phyloP scores from a whole-genome alignment of 345 rosid species.

The Melaleuca alternifolia region DNA sequence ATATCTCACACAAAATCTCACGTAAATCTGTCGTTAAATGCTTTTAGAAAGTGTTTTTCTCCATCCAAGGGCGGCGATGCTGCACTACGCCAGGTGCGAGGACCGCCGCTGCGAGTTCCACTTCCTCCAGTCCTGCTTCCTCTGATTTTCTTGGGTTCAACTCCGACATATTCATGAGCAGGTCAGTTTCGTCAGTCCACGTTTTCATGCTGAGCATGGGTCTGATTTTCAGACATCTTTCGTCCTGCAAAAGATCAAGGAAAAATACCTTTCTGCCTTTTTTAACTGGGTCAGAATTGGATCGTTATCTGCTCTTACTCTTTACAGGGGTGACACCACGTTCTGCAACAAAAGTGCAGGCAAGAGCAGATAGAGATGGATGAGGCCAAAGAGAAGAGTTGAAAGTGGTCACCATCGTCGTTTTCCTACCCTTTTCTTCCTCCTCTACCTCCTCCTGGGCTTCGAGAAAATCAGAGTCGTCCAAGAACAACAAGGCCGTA shows the following conservation, averaged over 20 bases:
- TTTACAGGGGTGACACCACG: neutral
- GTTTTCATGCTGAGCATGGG: neutral
- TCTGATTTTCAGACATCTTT: too few relatives aligned
- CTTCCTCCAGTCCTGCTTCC: conserved; percentile 65
- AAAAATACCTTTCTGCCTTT: neutral
- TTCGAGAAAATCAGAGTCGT: neutral
- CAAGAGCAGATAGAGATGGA: neutral
- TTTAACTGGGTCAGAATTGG: neutral
- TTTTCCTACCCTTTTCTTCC: neutral
- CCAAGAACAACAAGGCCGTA: neutral
- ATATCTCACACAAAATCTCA: too few relatives aligned
- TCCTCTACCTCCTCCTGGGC: conserved; percentile 4
- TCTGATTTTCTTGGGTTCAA: conserved; percentile 56
- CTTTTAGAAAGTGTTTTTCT: too few relatives aligned
- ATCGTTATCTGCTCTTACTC: neutral
- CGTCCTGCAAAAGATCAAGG: neutral
- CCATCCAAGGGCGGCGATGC: conserved; percentile 3
- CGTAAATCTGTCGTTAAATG: too few relatives aligned
- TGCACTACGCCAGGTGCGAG: conserved; percentile 15
- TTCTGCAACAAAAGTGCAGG: neutral
- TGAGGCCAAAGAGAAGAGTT: neutral
- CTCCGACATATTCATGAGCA: conserved; percentile 87
- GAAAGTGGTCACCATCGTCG: neutral
- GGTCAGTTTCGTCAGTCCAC: conserved; percentile 16
- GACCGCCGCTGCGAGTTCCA: conserved; percentile 28